Evolutionary conservation across 768 basidiomycete species (phyloP), one percentile per base, ranked within the genome.

Genomic region (Leucocoprinus sp.): DNA sequence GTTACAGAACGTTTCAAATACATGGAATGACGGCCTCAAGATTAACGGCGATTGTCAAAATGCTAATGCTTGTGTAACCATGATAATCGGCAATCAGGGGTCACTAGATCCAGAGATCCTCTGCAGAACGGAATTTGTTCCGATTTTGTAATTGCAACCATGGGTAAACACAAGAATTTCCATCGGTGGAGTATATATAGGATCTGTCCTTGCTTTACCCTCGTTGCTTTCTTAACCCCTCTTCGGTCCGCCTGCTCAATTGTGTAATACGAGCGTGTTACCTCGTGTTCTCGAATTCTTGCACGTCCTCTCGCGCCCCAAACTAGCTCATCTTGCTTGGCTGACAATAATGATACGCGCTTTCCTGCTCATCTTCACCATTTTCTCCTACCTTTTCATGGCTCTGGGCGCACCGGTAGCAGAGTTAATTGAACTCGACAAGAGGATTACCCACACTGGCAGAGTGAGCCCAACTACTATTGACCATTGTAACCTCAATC

Each of bases 371-470:
- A 31, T 64, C 28, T 18, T 63, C 43, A 51, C 64, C 42, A 34
- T 64, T 50, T 56, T 68, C 49, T 56, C 68, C 22, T 51, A 80
- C 56, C 63, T 72, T 57, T 53, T 72, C 46, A 50, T 67, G 40
- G 57, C 60, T 33, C 54, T 73, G 48, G 76, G 75, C 15, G 62
- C 72, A 6, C 78, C 78, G 21, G 53, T 76, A 7, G 64, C 71
- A 21, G 54, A 55, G 21, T 31, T 28, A 11, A 45, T 53, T 23
- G 54, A 62, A 21, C 65, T 80, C 27, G 69, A 72, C 48, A 77
- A 72, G 59, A 72, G 84, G 42, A 52, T 64, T 33, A 71, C 75
- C 0, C 79, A 71, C 54, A 56, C 52, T 5, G 85, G 85, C 33
- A 64, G 67, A 51, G 85, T 85, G 58, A 51, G 76, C 50, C 45